Base-by-base conservation (phyloP, 805 yeast genomes). In the Hanseniaspora singularis region DNA sequence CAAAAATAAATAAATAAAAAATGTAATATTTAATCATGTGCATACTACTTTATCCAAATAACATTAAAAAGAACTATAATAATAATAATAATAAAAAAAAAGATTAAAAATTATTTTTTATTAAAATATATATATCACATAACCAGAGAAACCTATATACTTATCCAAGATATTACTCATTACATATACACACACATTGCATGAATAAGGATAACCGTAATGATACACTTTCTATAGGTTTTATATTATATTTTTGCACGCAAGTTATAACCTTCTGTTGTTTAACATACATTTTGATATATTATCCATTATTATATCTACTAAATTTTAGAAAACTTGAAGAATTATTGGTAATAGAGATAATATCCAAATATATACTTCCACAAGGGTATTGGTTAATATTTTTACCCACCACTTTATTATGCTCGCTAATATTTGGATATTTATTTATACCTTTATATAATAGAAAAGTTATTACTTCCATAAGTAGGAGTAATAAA, bases 311-410 rank as follows among this genome's bases (percentile, higher is more conserved):
- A 8, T 31, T 34, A n/a, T 19, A n/a, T n/a, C n/a, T 45, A 8
- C 5, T 27, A 3, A 16, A 22, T 3, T 11, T 4, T 19, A 12
- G 4, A 18, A 38, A 10, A 16, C 15, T 18, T 10, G 16, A 15
- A 22, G 24, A 26, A 4, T 9, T 11, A 26, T 11, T 26, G 3
- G 9, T 10, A 16, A n/a, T 30, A 14, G 3, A 33, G 16, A 16
- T 5, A 8, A 20, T 40, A n/a, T 18, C 40, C 4, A n/a, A 28
- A 16, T 47, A 47, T n/a, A 34, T 47, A 11, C 45, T 47, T 15
- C 50, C 50, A 9, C 50, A 47, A 19, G 38, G 50, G 3, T 47
- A 39, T 18, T 47, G 46, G 46, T 18, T 40, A 24, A 26, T 47
- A 26, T 47, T 36, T 33, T n/a, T 36, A 4, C 38, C 50, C 5